Base-by-base conservation (phyloP, 176 grass and related monocot genomes). In the Zoysia japonica region DNA sequence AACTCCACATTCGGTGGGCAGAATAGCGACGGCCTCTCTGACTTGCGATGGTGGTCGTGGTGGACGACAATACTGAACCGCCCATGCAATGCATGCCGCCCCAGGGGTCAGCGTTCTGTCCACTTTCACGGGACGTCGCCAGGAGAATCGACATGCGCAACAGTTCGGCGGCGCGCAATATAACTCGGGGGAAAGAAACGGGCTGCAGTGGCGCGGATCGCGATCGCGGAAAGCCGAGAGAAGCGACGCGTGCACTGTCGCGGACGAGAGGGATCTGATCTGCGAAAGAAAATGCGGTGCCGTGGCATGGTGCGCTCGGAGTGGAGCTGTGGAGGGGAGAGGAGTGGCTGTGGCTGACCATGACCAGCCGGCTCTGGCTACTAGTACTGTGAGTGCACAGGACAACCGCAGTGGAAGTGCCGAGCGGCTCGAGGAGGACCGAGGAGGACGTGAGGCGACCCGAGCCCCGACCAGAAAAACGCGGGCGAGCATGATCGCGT, bases 251-350 rank as follows among this genome's bases (percentile, higher is more conserved):
- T 9, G 57, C 57, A 61, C 57, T 35, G 57, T 61, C 19, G 8
- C 57, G 7, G 56, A 5, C 7, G 9, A 10, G 48, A 9, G 48
- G 9, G 17, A 19, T 57, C 7, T 19, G 0, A 19, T 2, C 3
- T 45, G 5, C 44, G 6, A 45, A 3, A 16, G 36, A 11, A 76
- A 76, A 64, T 65, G 75, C 2, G 35, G 35, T 11, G 75, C 12
- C 46, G 50, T 51, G 61, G 75, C 75, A 9, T 50, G 46, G 75
- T 65, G 59, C 60, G 75, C 28, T 28, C 28, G 28, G 28, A 28
- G 28, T 28, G 28, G 28, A 28, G 28, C 28, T 16, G 9, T 28
- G 75, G 44, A 3, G 5, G 3, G 59, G 44, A 50, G 45, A 19
- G 52, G 48, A 52, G 52, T 12, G 39, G n/a, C 38, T 28, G 38